Evolutionary conservation across 108 stramenopile genomes (phyloP), one percentile per base, ranked within the genome.

Genomic region (Cyclostephanos invisitatus): DNA sequence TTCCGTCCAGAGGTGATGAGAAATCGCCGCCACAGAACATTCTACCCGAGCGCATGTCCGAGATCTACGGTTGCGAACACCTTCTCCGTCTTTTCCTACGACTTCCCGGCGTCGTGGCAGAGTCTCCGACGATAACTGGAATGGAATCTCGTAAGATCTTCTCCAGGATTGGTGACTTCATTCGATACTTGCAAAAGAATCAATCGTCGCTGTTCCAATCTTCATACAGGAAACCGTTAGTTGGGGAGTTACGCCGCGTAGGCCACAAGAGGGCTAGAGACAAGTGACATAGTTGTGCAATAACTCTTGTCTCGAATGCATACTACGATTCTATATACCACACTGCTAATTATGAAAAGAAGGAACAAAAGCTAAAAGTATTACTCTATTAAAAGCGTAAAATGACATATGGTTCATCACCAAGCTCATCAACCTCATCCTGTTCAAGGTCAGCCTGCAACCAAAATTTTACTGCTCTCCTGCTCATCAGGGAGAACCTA

Each of bases 11-110:
- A 8, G 29, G 18, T 27, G 61, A 15, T 29, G 64, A 12, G 5
- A 22, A 27, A 27, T 17, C 73, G 18, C 28, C 38, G 17, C 64
- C 35, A 37, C 49, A 22, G 53, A 70, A 62, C 37, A 11, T 27
- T 49, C 49, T 67, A 10, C 54, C 73, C 5, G 55, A 55, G 10
- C 48, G 62, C 32, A 72, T 70, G 62, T 71, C 74, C 0, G 85
- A 85, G 32, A 68, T 89, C 7, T 93, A 93, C 64, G 89, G 89
- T 6, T 85, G 85, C 49, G 87, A 86, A 49, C 79, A 87, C 67
- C 63, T 93, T 44, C 51, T 91, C 0, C 83, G 92, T 18, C 73
- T 93, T 24, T 73, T 87, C 27, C 25, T 83, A 22, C 72, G 82
- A 38, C 53, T 93, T 15, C 89, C 89, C 24, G 37, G 71, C 8